Evolutionary conservation across 1,139 yeast genomes (phyloP).

Genomic region (Waltiozyma sp.): DNA sequence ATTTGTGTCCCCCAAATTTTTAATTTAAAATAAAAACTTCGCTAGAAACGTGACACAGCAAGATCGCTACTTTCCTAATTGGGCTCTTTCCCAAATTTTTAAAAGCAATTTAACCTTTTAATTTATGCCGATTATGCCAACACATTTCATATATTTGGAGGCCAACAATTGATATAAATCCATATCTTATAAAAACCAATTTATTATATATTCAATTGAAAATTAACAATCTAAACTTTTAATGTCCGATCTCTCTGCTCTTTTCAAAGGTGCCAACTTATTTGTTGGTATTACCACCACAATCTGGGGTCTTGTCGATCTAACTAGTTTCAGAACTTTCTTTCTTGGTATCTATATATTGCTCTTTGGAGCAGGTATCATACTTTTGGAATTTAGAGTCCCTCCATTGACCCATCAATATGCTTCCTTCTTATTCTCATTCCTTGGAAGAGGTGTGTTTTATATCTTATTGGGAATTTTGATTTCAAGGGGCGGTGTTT

Average conservation of each 20-base stretch:
- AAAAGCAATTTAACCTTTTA: no score
- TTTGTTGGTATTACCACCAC: constrained; percentile 33
- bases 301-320: constrained; percentile 48
- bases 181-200: no score
- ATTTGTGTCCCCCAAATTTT: no score
- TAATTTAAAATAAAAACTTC: no score
- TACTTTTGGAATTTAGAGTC: constrained; percentile 50
- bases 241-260: constrained; percentile 22
- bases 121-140: no score
- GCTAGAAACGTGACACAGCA: no score
- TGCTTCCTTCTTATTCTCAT: constrained; percentile 74
- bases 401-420: constrained; percentile 60
- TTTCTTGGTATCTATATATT: constrained; percentile 40
- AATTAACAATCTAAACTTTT: no score
- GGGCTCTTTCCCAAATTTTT: no score
- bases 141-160: no score
- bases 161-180: no score
- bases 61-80: no score
- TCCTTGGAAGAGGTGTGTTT: constrained; percentile 72
- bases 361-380: constrained; percentile 43
- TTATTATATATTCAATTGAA: no score
- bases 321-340: constrained; percentile 22
- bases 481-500: constrained; percentile 46
- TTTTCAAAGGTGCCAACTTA: constrained; percentile 55
- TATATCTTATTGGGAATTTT: constrained; percentile 59